Percentiles rank a stretch among this genome's conserved stretches.
Evolutionary conservation across 208 protist species (phyloP).

Genomic region (Trypanosoma melophagium): DNA sequence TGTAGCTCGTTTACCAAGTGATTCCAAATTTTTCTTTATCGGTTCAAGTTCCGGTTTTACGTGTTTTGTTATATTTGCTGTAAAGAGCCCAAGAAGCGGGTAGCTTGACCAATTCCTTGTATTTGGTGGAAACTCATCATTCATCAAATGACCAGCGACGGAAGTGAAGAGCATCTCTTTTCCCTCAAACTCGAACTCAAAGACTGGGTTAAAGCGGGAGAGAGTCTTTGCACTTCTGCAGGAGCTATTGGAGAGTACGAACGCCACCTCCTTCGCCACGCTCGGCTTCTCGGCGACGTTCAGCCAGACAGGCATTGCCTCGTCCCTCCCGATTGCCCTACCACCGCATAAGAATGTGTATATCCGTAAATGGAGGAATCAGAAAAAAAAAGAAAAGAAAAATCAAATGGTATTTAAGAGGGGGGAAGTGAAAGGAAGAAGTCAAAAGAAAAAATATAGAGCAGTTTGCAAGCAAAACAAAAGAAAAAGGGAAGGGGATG

Average conservation of each 20-base stretch:
- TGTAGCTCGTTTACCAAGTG: constrained; percentile 55
- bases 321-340: background rate
- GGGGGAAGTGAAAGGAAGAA: background rate
- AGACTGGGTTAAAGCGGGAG: constrained; percentile 83
- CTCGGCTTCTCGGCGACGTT: constrained; percentile 96
- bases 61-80: constrained; percentile 71
- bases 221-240: constrained; percentile 41
- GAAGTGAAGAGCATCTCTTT: constrained; percentile 95
- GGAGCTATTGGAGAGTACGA: constrained; percentile 67
- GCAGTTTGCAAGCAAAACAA: no score
- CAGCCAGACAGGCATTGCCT: constrained; percentile 77
- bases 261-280: constrained; percentile 88
- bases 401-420: background rate
- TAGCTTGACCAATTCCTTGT: constrained; percentile 86
- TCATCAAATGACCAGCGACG: constrained; percentile 96
- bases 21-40: constrained; percentile 79
- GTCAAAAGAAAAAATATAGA: background rate
- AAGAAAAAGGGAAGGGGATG: no score
- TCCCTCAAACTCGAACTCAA: constrained; percentile 71
- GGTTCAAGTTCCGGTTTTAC: constrained; percentile 70
- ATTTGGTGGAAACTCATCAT: constrained; percentile 81
- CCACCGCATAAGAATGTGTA: background rate
- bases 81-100: constrained; percentile 91
- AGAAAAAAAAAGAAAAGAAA: constrained; percentile 24
- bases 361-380: constrained; percentile 6